Evolutionary conservation across 176 grass and related monocot genomes (phyloP), one percentile per base, ranked within the genome.

Genomic region (Musa acuminata): DNA sequence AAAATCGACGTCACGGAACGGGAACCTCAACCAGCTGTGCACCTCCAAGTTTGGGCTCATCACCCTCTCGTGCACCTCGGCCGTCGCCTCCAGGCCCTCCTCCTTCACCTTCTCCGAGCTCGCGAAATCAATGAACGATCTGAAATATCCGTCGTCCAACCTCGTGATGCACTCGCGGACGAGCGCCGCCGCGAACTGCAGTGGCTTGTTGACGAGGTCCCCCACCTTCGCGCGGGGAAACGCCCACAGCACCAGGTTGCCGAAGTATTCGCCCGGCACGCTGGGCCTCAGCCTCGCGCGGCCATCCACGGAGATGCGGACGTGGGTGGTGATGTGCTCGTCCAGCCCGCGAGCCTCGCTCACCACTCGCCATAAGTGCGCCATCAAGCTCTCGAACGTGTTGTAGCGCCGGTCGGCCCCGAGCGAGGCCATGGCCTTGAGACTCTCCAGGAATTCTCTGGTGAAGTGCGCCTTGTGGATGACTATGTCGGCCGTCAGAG

Each of bases 11-110:
- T 81, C 54, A 2, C 65, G 64, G 76, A 87, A 71, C 2, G 80
- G 81, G 29, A 87, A 76, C 54, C 80, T 68, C 17, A 78, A 59
- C 85, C 85, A 87, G 72, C 85, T 80, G n/a, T 77, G 35, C 16
- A 80, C 82, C 19, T 82, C 85, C 22, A 87, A 11, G 62, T 80
- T 63, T 1, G 80, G 85, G n/a, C 72, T 72, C 70, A 17, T 72
- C 50, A 64, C 63, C 12, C 29, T 20, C 14, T 63, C 80, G 11
- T 77, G 24, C 29, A 52, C 71, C 8, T 50, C 51, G 51, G 78
- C 51, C 20, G 81, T 72, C 78, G 55, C 51, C 29, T 23, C n/a
- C 54, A 83, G 72, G 1, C 53, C 55, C 72, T 87, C 85, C 64
- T 49, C 52, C 67, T 87, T 58, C 70, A 74, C 79, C 21, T 14